Percentiles rank a stretch among this genome's conserved stretches.
Conservation (phyloP, 73 alveolate species). For the Breviolum minutum region DNA sequence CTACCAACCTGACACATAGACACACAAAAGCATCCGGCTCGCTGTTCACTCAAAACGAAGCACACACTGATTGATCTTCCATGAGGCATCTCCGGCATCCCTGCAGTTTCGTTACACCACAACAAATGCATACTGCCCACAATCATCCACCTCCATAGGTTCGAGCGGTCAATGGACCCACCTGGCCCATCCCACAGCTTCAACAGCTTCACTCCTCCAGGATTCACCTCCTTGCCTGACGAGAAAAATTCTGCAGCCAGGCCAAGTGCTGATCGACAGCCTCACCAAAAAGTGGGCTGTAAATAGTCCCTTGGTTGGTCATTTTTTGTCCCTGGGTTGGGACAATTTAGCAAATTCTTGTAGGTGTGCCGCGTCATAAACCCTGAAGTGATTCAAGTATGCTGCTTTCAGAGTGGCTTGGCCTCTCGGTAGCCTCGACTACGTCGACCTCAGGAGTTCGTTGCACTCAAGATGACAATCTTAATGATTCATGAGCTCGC, state of each 20-base stretch:
- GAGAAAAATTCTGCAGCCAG: constrained; percentile 51
- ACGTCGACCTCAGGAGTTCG: constrained; percentile 17
- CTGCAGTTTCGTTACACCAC: no score
- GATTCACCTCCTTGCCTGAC: background rate
- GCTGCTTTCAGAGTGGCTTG: no score
- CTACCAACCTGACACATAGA: background rate
- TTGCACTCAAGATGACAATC: background rate
- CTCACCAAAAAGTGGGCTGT: background rate
- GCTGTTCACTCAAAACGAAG: no score
- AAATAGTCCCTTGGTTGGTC: background rate
- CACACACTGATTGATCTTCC: background rate
- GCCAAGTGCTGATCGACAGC: constrained; percentile 66
- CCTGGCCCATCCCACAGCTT: background rate
- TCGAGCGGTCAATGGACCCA: constrained; percentile 1
- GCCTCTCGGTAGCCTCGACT: constrained; percentile 91
- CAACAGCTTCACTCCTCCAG: background rate
- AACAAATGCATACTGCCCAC: no score
- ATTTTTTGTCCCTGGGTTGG: no score
- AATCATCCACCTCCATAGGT: background rate
- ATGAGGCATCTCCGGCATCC: background rate
- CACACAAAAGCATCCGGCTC: no score
- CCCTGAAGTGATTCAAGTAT: no score
- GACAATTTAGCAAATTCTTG: no score
- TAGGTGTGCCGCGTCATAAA: no score
- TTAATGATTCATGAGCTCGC: no score